These are phyloP conservation scores for Rusavskia elegans DNA, from an alignment of 495 filamentous ascomycete genomes.

Conservation along the genomic window DNA sequence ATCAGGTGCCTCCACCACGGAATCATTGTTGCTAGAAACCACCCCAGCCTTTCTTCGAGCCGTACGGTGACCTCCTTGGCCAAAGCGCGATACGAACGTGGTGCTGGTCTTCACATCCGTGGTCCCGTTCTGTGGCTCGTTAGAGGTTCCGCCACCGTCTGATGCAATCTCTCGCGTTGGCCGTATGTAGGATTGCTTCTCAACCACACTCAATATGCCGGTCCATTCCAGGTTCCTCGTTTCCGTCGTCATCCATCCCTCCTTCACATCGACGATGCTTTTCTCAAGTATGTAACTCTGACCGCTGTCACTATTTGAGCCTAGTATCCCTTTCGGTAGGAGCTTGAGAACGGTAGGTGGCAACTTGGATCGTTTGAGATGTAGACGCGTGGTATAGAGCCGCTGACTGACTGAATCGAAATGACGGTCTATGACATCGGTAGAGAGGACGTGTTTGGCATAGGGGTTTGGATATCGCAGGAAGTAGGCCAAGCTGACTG, in stretches of 20 bases:
- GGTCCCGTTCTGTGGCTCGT: slow-evolving; percentile 32
- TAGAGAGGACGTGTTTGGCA: slow-evolving; percentile 83
- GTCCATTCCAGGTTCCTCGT: slow-evolving; percentile 80
- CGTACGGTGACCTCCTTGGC: slow-evolving; percentile 52
- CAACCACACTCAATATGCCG: slow-evolving; percentile 80
- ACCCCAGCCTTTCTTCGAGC: slow-evolving; percentile 24
- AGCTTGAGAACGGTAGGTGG: slow-evolving; percentile 71
- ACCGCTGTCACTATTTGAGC: slow-evolving; percentile 42
- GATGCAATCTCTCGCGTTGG: slow-evolving; percentile 4
- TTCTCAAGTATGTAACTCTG: slow-evolving; percentile 84
- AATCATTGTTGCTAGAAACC: slow-evolving; percentile 7
- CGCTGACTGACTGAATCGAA: slow-evolving; percentile 67
- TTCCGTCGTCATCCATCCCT: slow-evolving; percentile 79
- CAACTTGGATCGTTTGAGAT: slow-evolving; percentile 84
- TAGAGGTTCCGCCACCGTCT: not conserved
- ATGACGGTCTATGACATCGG: slow-evolving; percentile 80
- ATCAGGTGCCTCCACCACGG: slow-evolving; percentile 5
- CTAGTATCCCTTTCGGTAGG: slow-evolving; percentile 60
- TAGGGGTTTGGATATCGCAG: slow-evolving; percentile 98
- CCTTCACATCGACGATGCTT: slow-evolving; percentile 72
- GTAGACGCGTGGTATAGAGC: slow-evolving; percentile 76
- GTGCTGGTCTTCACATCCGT: slow-evolving; percentile 77
- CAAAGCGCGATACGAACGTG: slow-evolving; percentile 67
- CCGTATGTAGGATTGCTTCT: slow-evolving; percentile 66
- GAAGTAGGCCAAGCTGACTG: slow-evolving; percentile 95